A percentile compares a stretch with the other conserved stretches of the same genome.
These are phyloP conservation scores for Linnemannia zychae DNA, from an alignment of 192 early-diverging fungal species.

Conservation along the genomic window DNA sequence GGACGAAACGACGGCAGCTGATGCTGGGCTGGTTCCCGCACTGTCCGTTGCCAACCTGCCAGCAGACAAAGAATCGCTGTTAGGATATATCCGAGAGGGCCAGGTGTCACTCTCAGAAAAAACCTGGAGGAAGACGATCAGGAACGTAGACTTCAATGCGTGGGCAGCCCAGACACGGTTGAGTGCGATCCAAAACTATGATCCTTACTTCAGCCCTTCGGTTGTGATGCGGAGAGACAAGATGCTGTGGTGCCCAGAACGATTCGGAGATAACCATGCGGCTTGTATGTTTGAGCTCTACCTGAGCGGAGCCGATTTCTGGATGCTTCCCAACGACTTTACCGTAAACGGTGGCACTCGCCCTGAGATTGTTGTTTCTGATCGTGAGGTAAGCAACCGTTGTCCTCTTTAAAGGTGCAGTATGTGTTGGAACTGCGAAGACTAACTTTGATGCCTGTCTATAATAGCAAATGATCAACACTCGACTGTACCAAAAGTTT, in stretches of 20 bases:
- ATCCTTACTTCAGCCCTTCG: slow-evolving; percentile 66
- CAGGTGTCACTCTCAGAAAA: slow-evolving; percentile 55
- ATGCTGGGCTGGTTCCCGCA: slow-evolving; percentile 16
- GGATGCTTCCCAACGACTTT: slow-evolving; percentile 65
- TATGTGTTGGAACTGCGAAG: neutral
- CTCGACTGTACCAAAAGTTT: slow-evolving; percentile 69
- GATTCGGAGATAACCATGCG: slow-evolving; percentile 64
- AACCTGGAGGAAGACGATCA: slow-evolving; percentile 61
- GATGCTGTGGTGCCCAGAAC: slow-evolving; percentile 65
- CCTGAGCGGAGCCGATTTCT: slow-evolving; percentile 61
- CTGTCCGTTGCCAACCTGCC: slow-evolving; percentile 30
- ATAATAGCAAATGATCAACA: slow-evolving; percentile 64
- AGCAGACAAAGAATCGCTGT: slow-evolving; percentile 34
- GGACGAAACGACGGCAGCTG: neutral
- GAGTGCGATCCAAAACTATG: slow-evolving; percentile 62
- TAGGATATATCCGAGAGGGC: slow-evolving; percentile 30
- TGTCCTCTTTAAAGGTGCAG: neutral
- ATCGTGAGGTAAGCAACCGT: slow-evolving; percentile 53
- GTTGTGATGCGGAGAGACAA: slow-evolving; percentile 60
- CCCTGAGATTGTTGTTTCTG: slow-evolving; percentile 33
- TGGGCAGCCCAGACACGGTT: slow-evolving; percentile 53
- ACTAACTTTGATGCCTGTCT: slow-evolving; percentile 12
- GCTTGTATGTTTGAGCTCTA: slow-evolving; percentile 64
- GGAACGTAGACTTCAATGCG: slow-evolving; percentile 56
- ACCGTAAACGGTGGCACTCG: slow-evolving; percentile 37